A percentile compares a stretch with the other conserved stretches of the same genome.
phyloP scores from a whole-genome alignment of 495 filamentous ascomycete species.

The Elasticomyces elasticus region DNA sequence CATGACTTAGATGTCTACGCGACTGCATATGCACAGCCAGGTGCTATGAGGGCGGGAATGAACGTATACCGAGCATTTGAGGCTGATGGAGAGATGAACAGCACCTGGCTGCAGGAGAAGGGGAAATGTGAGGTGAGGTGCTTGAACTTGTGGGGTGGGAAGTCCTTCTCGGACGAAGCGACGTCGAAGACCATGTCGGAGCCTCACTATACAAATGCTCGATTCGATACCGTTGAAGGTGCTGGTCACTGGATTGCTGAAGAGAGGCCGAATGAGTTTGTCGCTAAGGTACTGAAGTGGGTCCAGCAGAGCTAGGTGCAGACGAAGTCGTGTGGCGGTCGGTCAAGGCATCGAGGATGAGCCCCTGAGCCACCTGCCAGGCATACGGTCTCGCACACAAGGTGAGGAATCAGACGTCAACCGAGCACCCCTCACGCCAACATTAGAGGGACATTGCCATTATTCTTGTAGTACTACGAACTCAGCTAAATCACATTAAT shows the following conservation, averaged over 20 bases:
- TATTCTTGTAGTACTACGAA: too few species aligned
- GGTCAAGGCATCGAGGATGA: too few species aligned
- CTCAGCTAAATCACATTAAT: too few species aligned
- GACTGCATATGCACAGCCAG: slow-evolving; percentile 31
- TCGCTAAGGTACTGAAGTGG: slow-evolving; percentile 27
- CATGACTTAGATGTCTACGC: slow-evolving; percentile 36
- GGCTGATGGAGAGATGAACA: slow-evolving; percentile 33
- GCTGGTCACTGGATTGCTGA: slow-evolving; percentile 36
- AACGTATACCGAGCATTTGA: slow-evolving; percentile 37
- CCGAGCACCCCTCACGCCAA: too few species aligned
- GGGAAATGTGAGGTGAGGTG: slow-evolving; percentile 34
- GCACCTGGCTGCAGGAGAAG: slow-evolving; percentile 31
- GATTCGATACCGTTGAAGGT: slow-evolving; percentile 23
- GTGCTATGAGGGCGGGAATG: slow-evolving; percentile 35
- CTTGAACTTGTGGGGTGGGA: slow-evolving; percentile 29
- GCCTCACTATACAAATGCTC: slow-evolving; percentile 3
- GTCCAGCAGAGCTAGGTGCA: slow-evolving; percentile 10
- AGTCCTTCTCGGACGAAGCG: slow-evolving; percentile 2
- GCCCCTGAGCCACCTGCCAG: too few species aligned
- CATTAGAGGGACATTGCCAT: too few species aligned
- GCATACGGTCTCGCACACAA: too few species aligned
- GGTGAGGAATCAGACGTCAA: too few species aligned
- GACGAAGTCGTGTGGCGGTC: too few species aligned
- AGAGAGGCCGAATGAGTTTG: slow-evolving; percentile 34
- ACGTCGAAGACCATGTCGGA: neutral